Evolutionary conservation across 192 early-diverging fungal species (phyloP), one percentile per base, ranked within the genome.

Genomic region (Phlyctochytrium arcticum): DNA sequence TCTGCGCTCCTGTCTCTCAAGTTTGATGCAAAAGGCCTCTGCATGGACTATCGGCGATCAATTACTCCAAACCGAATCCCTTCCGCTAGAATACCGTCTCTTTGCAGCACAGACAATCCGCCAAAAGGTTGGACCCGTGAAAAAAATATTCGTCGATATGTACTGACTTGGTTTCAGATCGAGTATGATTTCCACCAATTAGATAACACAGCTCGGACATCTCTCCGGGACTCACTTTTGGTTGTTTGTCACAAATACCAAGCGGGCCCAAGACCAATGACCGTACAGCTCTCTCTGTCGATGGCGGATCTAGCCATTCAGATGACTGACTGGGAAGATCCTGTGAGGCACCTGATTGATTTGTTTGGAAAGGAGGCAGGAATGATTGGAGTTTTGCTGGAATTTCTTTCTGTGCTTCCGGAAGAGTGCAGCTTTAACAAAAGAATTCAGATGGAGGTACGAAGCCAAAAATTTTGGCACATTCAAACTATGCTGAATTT

Each of bases 101-200:
- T 98, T 98, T 87, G 90, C 93, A 3, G 95, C 95, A 6, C 95
- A 98, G 72, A 98, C 91, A 12, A 77, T 97, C 50, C 79, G 92
- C 26, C 88, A 91, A 74, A 97, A 97, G 83, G 88, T 88, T 60
- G 15, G 29, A 9, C 8, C 39, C 21, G 39, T 44, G 39, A 12
- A n/a, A 44, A 44, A 44, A 2, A 2, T 2, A 1, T 44, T 12
- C 21, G 12, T 44, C 21, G 12, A 48, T 26, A 15, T 27, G 9
- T 75, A 34, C 24, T 12, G 8, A n/a, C 47, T 3, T 37, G 51
- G 19, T 30, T 32, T 32, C 50, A 89, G 88, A 88, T 95, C 35
- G 87, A 88, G 27, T 88, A 82, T 55, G 92, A 95, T 67, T 75
- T 92, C 30, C 72, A 77, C 60, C 87, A 95, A 61, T 80, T 95